Base-by-base conservation (phyloP, 176 grass and related monocot species). In the Paspalum notatum region DNA sequence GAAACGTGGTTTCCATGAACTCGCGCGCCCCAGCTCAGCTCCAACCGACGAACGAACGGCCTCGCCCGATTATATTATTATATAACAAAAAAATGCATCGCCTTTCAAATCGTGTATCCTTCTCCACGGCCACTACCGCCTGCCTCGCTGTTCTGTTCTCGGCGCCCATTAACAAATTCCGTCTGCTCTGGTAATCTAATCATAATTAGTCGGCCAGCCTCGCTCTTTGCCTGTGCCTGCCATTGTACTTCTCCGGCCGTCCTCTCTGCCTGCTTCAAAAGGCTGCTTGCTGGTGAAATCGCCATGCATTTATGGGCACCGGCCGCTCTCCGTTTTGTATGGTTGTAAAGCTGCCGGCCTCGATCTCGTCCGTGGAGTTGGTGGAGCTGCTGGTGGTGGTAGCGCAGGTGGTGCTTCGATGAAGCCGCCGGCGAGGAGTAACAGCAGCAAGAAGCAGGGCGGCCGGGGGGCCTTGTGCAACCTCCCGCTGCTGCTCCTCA, bases 1-100 rank as follows among this genome's bases (percentile, higher is more conserved):
- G 13, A 89, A 84, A 80, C 86, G 87, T 80, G 87, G 76, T 75
- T 70, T 84, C 70, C 82, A 80, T 84, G 82, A 84, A 75, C 25
- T 75, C n/a, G 65, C 65, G 20, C 25, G 48, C 73, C 85, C 40
- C 17, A 55, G 68, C 73, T 86, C 25, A 17, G 26, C 7, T 43
- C 68, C 62, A 69, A 80, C 76, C 76, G 87, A 84, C 87, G 69
- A 70, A 17, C 66, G 59, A 59, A 10, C 56, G 25, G 24, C 26
- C 39, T 21, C 6, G 4, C 1, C 4, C 7, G 17, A 32, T 32
- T 32, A 32, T 32, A n/a, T 3, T 32, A 79, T 60, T 51, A 42
- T 52, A 62, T 61, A 26, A 60, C 12, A 14, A 61, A 27, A 14
- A 51, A 64, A 53, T 44, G 20, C 0, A 39, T 61, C 13, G 45